Evolutionary conservation across 2,329 filamentous ascomycete species (phyloP).

Genomic region (Pseudogymnoascus sp.): DNA sequence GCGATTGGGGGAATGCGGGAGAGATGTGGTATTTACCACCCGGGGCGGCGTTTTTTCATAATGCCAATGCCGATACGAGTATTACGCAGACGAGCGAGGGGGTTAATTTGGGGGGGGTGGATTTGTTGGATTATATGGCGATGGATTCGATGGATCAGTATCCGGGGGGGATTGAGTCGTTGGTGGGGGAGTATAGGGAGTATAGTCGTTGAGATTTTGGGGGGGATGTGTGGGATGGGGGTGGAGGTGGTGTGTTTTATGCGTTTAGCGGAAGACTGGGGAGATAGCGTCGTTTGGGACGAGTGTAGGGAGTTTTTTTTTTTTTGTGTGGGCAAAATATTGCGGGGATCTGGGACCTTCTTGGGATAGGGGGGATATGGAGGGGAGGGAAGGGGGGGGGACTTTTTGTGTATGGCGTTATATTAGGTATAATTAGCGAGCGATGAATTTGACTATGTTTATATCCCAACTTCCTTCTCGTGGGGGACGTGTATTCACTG

Average conservation of each 20-base stretch:
- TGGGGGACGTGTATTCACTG: not conserved
- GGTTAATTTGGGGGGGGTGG: constrained; percentile 58
- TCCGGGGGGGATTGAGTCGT: not conserved
- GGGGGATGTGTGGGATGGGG: not conserved
- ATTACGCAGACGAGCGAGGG: constrained; percentile 61
- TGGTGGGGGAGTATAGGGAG: not conserved
- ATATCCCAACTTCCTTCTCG: not conserved
- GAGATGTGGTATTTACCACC: constrained; percentile 63
- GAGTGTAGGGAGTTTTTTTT: not conserved
- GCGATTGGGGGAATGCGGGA: constrained; percentile 21
- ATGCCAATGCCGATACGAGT: constrained; percentile 50
- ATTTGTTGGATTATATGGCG: constrained; percentile 60
- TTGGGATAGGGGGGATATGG: not conserved
- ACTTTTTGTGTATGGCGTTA: not conserved
- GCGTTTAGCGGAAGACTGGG: not conserved
- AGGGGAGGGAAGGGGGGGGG: not conserved
- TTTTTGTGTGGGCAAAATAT: not conserved
- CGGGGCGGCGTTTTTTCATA: constrained; percentile 57
- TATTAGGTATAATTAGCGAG: not conserved
- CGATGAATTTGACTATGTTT: not conserved
- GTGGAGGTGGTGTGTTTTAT: not conserved
- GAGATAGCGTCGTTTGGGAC: not conserved
- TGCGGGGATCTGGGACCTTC: not conserved
- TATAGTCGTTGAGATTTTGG: not conserved
- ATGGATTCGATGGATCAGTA: constrained; percentile 37